Evolutionary conservation across 2,329 filamentous ascomycete species (phyloP), one percentile per base, ranked within the genome.

Genomic region (Xylaria arbuscula): DNA sequence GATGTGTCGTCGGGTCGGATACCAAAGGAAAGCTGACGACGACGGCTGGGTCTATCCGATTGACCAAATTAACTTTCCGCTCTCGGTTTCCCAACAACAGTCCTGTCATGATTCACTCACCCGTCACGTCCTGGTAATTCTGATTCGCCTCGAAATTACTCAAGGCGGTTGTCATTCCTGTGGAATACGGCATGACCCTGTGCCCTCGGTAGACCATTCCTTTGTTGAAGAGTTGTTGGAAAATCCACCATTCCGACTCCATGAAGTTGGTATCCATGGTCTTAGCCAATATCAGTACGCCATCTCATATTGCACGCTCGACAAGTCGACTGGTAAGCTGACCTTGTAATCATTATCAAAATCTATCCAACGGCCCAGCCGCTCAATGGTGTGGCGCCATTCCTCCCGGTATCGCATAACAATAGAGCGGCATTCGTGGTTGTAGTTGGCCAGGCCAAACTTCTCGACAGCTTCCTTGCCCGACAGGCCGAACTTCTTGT

Each of bases 311-410:
- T 9, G 56, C n/a, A 38, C 13, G 15, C 7, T n/a, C 17, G 40
- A 45, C n/a, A 28, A 24, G 17, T 8, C 7, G 11, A 42, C 40
- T 59, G 67, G 1, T n/a, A 54, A 58, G 42, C 78, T 72, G 76
- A 90, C 90, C 89, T 97, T 97, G 85, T 97, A 98, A 80, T 98
- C 93, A 75, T 97, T 96, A 81, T 98, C 95, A 75, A 98, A 98
- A 81, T 98, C 95, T 76, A 98, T 96, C 95, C 95, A 98, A 66
- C 95, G 91, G 65, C 95, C 95, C 48, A 98, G 83, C 70, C 95
- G 87, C 77, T 97, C 93, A 75, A 98, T 92, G 32, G 93, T 97
- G 71, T 89, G 83, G 76, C 93, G 89, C 95, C 95, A 98, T 80
- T 98, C 95, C 17, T 86, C 81, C 11, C 93, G 89, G 79, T 92